Evolutionary conservation across 495 filamentous ascomycete genomes (phyloP).

Genomic region (Beverwykella pulmonaria): DNA sequence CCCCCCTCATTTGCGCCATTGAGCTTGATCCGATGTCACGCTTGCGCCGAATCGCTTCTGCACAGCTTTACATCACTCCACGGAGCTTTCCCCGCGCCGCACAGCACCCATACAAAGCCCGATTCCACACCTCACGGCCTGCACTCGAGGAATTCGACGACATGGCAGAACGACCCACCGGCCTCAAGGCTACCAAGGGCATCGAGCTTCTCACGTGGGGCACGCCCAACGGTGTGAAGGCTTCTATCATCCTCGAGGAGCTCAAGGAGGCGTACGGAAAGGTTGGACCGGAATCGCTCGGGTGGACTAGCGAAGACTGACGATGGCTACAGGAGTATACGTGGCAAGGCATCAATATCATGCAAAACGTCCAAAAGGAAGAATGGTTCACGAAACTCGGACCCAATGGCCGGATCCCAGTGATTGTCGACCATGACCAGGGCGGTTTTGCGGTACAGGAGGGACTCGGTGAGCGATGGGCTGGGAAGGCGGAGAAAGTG

Average conservation of each 20-base stretch:
- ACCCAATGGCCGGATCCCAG: conserved; percentile 47
- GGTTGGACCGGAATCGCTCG: background rate
- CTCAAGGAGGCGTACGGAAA: conserved; percentile 47
- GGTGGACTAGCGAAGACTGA: background rate
- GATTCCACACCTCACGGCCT: conserved; percentile 21
- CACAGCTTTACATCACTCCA: conserved; percentile 2
- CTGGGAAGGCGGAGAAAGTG: background rate
- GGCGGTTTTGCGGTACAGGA: conserved; percentile 43
- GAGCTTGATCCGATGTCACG: conserved; percentile 17
- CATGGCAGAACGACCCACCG: conserved; percentile 45
- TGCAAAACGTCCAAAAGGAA: conserved; percentile 47
- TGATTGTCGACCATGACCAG: conserved; percentile 47
- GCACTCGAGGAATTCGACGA: conserved; percentile 21
- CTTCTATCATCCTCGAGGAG: conserved; percentile 46
- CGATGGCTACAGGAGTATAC: conserved; percentile 38
- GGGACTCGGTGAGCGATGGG: conserved; percentile 34
- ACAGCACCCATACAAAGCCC: background rate
- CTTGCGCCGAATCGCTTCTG: background rate
- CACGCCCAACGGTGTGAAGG: conserved; percentile 43
- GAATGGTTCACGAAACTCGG: conserved; percentile 45
- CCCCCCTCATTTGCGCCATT: conserved; percentile 8
- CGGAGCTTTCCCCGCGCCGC: conserved; percentile 2
- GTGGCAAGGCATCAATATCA: conserved; percentile 44
- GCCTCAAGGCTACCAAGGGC: conserved; percentile 58
- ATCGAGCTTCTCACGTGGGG: conserved; percentile 57